A percentile compares a stretch with the other conserved stretches of the same genome.
Conservation (phyloP, 1,284 basidiomycete species). For the Athelia sp. region DNA sequence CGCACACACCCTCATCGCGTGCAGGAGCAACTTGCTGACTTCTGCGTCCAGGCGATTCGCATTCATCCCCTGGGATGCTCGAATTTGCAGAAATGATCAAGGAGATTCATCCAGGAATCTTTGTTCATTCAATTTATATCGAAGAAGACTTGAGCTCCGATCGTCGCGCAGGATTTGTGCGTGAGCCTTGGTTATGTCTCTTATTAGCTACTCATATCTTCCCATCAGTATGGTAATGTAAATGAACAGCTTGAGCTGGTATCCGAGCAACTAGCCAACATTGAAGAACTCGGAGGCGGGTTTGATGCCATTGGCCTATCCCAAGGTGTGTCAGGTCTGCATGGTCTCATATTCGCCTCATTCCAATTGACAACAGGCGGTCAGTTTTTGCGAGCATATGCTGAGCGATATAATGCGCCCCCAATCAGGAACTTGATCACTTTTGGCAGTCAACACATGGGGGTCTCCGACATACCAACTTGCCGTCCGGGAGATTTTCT, state of each 20-base stretch:
- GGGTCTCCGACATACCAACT: constrained; percentile 74
- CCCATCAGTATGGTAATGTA: constrained; percentile 71
- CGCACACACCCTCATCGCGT: constrained; percentile 7
- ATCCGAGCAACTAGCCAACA: constrained; percentile 59
- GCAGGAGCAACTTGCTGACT: background rate
- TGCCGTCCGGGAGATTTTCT: constrained; percentile 70
- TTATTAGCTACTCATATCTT: constrained; percentile 2
- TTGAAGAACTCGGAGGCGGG: constrained; percentile 69
- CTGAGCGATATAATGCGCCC: constrained; percentile 80
- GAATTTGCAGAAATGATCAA: constrained; percentile 66
- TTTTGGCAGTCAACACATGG: constrained; percentile 83
- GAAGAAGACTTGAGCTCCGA: constrained; percentile 68
- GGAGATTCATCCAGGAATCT: constrained; percentile 77
- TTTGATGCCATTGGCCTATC: constrained; percentile 94
- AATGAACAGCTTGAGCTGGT: constrained; percentile 67
- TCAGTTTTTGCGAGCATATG: constrained; percentile 88
- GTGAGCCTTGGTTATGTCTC: constrained; percentile 23
- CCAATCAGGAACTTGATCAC: constrained; percentile 85
- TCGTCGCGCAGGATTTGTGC: constrained; percentile 73
- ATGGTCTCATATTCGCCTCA: background rate
- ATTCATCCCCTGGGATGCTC: constrained; percentile 63
- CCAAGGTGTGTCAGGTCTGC: constrained; percentile 55
- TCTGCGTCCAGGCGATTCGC: constrained; percentile 44
- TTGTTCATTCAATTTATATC: constrained; percentile 78
- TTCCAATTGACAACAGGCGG: constrained; percentile 41